A percentile compares a stretch with the other conserved stretches of the same genome.
phyloP scores from a whole-genome alignment of 208 protist genomes.

The Leishmania major region DNA sequence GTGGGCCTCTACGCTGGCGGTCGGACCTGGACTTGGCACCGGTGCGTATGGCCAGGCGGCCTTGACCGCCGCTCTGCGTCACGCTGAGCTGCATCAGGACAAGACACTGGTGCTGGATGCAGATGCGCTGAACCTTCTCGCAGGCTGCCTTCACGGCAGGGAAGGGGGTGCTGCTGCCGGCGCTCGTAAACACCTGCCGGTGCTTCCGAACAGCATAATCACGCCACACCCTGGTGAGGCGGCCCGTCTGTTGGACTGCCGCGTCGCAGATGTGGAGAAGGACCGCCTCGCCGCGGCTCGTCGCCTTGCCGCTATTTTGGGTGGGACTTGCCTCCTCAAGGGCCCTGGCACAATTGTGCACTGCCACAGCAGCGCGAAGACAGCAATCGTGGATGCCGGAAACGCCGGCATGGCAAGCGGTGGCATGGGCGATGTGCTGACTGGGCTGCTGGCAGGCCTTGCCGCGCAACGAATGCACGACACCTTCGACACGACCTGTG shows the following conservation, averaged over 20 bases:
- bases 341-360: conserved; percentile 74
- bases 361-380: conserved; percentile 5
- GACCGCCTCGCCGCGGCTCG: conserved; percentile 63
- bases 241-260: conserved; percentile 59
- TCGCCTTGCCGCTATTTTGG: conserved; percentile 42
- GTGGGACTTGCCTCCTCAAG: conserved; percentile 76
- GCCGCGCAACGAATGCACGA: conserved; percentile 42
- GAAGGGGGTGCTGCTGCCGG: neutral
- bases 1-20: conserved; percentile 60
- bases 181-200: conserved; percentile 10
- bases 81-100: conserved; percentile 35
- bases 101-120: conserved; percentile 77
- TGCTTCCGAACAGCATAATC: conserved; percentile 52
- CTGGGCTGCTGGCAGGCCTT: conserved; percentile 60
- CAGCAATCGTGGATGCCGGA: conserved; percentile 72
- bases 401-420: conserved; percentile 87
- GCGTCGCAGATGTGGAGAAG: conserved; percentile 61
- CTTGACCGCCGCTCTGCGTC: conserved; percentile 29
- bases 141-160: conserved; percentile 1
- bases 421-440: conserved; percentile 86
- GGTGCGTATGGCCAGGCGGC: conserved; percentile 35
- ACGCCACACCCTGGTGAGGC: conserved; percentile 87
- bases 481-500: conserved; percentile 56
- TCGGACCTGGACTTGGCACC: conserved; percentile 72
- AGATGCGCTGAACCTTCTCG: conserved; percentile 69